Evolutionary conservation across 2,329 filamentous ascomycete species (phyloP), one percentile per base, ranked within the genome.

Genomic region (Arthrobotrys iridis): DNA sequence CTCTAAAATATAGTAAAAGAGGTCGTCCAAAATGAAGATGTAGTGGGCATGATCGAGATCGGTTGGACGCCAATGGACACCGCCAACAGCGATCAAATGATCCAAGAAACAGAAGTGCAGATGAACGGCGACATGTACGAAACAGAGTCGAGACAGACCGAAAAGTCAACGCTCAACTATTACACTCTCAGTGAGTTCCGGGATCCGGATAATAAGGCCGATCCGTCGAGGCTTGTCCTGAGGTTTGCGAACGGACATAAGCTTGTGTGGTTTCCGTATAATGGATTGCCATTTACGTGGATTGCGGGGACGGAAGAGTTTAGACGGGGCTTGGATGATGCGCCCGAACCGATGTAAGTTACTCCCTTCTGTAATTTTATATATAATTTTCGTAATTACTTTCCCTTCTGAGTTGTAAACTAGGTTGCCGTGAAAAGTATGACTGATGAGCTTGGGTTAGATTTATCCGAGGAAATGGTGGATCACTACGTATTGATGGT

Each of bases 191-290:
- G 10, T 26, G 45, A 45, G 20, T 8, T 50, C 1, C 18, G 35
- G 41, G 30, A 71, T 30, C 26, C 30, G 15, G 11, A 13, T 18
- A 15, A 37, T 28, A 26, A 20, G 26, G 48, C 43, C 7, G 50
- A 50, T 52, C 22, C 30, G 35, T 26, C 22, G 13, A 55, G 28
- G 33, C 59, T 63, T 50, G 24, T 24, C 1, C n/a, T 75, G 18
- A 35, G 62, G 58, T 68, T 75, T 67, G 7, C 37, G 35, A 75
- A 50, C 35, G 57, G 57, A 4, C 71, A 75, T 59, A 26, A 24
- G 30, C 41, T 68, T 18, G 50, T 15, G 6, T 43, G 55, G 57
- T 46, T 37, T 13, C 45, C 52, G 6, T 55, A 22, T 26, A 57
- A 41, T 20, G 71, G 63, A 11, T 10, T 75, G n/a, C 57, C 55